A percentile compares a stretch with the other conserved stretches of the same genome.
Conservation (phyloP, 2,329 filamentous ascomycete genomes). For the Diatrype stigma region DNA sequence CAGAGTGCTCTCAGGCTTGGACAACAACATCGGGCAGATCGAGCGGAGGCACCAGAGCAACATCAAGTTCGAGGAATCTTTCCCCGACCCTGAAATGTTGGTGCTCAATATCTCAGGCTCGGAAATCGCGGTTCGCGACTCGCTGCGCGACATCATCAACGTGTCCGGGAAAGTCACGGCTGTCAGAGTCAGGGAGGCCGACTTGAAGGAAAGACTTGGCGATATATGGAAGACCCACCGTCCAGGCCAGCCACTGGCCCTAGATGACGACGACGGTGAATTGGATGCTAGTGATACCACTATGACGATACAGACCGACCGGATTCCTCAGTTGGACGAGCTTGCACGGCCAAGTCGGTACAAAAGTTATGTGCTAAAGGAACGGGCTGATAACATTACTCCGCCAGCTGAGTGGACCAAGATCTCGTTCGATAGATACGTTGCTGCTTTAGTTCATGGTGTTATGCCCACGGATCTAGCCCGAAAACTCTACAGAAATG, state of each 20-base stretch:
- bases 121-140: constrained; percentile 18
- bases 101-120: constrained; percentile 22
- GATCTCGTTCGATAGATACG: constrained; percentile 23
- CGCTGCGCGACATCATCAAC: constrained; percentile 22
- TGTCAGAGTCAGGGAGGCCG: constrained; percentile 17
- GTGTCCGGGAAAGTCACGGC: constrained; percentile 19
- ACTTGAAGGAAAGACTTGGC: constrained; percentile 9
- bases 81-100: constrained; percentile 11
- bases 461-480: constrained; percentile 18
- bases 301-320: constrained; percentile 15
- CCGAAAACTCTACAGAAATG: constrained; percentile 17
- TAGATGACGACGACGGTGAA: constrained; percentile 10
- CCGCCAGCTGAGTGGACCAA: constrained; percentile 23
- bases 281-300: constrained; percentile 11
- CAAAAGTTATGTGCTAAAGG: constrained; percentile 13
- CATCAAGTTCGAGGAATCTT: constrained; percentile 17
- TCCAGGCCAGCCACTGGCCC: constrained; percentile 5
- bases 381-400: constrained; percentile 20
- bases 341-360: constrained; percentile 5
- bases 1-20: constrained; percentile 14
- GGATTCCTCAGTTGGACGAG: background rate
- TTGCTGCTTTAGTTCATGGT: constrained; percentile 21
- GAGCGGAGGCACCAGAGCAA: constrained; percentile 18
- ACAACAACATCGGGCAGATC: constrained; percentile 20
- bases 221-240: constrained; percentile 11